Base-by-base conservation (phyloP, 768 basidiomycete species). In the Chalciporus sphaerocephalus region DNA sequence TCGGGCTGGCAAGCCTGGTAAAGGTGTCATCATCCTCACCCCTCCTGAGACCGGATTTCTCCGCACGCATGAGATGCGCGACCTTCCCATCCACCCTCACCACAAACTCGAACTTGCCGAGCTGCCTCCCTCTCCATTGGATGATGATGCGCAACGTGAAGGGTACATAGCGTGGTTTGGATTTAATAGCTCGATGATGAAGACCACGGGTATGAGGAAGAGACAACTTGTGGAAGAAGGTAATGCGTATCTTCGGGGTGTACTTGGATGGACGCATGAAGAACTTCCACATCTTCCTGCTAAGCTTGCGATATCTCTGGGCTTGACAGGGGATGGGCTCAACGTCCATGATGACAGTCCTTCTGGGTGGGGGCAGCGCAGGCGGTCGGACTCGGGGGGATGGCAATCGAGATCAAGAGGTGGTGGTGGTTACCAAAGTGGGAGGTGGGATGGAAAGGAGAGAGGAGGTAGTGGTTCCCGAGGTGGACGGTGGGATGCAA, bases 1-100 rank as follows among this genome's bases (percentile, higher is more conserved):
- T 10, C 79, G 87, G 35, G 87, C 87, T 0, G 87, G 86, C 5
- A 69, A 78, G 37, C 68, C 74, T 5, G 85, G 87, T 0, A 72
- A 70, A 30, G 81, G 83, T 2, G 69, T 80, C 42, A 54, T 85
- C 35, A 64, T 85, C 32, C 72, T 85, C 40, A 70, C 75, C 30
- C 70, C 71, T 6, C 67, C 64, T 25, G 84, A 86, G 52, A 45
- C 61, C 17, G 65, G 61, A 38, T 83, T 85, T 68, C 61, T 83
- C 6, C 50, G 48, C 15, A 59, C 55, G 8, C 64, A 64, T 6
- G 71, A 65, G 2, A 71, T 80, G 54, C 50, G 53, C 16, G 52
- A 61, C 3, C 64, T 81, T 25, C 69, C 69, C 2, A 62, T 84
- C 41, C 71, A 47, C 34, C 65, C 36, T 24, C 62, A 51, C 41